Evolutionary conservation across 225 moss, liverwort and hornwort species (phyloP).

Genomic region (Polytrichum commune): DNA sequence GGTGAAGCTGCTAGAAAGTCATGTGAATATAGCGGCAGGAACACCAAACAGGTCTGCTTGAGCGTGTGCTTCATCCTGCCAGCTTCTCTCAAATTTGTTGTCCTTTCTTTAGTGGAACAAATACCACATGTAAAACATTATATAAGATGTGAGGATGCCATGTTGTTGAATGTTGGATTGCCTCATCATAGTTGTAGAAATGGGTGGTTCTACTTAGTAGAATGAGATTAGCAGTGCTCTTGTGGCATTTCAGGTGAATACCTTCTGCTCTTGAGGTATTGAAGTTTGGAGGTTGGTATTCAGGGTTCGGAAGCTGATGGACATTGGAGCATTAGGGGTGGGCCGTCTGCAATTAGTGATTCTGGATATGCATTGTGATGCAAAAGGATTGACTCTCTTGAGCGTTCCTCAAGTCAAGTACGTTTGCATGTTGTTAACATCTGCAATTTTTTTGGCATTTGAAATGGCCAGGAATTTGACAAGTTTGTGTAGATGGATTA

Average conservation of each 20-base stretch:
- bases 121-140: too few species aligned
- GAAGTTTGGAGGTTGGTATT: constrained; percentile 13
- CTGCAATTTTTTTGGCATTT: not conserved
- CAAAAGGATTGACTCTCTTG: constrained; percentile 69
- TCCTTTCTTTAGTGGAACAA: too few species aligned
- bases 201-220: too few species aligned
- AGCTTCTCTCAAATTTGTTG: too few species aligned
- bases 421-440: constrained; percentile 15
- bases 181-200: too few species aligned
- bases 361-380: constrained; percentile 76
- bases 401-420: constrained; percentile 87
- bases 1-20: constrained; percentile 54
- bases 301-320: constrained; percentile 80
- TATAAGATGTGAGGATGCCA: too few species aligned
- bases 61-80: not conserved
- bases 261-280: too few species aligned
- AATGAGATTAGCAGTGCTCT: too few species aligned
- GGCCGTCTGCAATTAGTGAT: constrained; percentile 53
- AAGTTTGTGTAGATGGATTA: not conserved
- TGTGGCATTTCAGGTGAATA: too few species aligned
- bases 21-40: constrained; percentile 75
- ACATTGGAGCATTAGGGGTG: constrained; percentile 68
- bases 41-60: constrained; percentile 69
- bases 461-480: not conserved
- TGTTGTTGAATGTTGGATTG: too few species aligned